Percentiles rank a stretch among this genome's conserved stretches.
Conservation (phyloP, 1,139 yeast genomes). For the Hemisphaericaspora lyxosophila region DNA sequence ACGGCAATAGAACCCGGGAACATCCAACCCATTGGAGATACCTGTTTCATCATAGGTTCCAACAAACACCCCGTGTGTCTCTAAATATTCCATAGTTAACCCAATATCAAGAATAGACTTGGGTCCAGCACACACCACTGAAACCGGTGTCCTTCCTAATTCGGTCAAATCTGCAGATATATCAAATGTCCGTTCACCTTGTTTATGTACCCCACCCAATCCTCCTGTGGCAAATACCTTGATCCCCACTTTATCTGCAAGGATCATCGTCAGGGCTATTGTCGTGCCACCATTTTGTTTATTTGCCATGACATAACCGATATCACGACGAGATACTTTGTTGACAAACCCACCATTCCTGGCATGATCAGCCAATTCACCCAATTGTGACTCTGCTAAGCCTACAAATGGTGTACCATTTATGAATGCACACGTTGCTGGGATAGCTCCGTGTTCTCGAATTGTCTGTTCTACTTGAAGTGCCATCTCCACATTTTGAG, state of each 20-base stretch:
- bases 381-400: constrained; percentile 45
- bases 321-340: constrained; percentile 81
- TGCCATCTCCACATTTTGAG: constrained; percentile 76
- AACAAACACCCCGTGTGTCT: constrained; percentile 79
- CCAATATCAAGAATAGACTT: constrained; percentile 81
- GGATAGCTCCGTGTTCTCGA: constrained; percentile 65
- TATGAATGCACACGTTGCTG: constrained; percentile 84
- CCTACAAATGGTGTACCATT: constrained; percentile 76
- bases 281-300: constrained; percentile 81
- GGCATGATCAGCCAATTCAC: constrained; percentile 45
- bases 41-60: constrained; percentile 47
- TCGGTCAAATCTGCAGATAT: constrained; percentile 87
- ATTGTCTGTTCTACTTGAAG: constrained; percentile 60
- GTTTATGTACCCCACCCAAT: constrained; percentile 87
- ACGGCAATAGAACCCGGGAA: constrained; percentile 85
- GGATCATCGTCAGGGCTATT: constrained; percentile 84
- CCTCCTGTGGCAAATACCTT: constrained; percentile 93
- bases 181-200: constrained; percentile 74
- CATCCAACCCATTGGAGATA: constrained; percentile 23
- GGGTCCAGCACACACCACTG: constrained; percentile 91
- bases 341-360: constrained; percentile 29
- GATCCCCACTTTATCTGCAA: constrained; percentile 74
- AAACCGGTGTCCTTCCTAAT: constrained; percentile 76
- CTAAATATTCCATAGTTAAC: constrained; percentile 80
- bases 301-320: constrained; percentile 69